Base-by-base conservation (phyloP, 148 eudicot species). In the Talinum fruticosum region DNA sequence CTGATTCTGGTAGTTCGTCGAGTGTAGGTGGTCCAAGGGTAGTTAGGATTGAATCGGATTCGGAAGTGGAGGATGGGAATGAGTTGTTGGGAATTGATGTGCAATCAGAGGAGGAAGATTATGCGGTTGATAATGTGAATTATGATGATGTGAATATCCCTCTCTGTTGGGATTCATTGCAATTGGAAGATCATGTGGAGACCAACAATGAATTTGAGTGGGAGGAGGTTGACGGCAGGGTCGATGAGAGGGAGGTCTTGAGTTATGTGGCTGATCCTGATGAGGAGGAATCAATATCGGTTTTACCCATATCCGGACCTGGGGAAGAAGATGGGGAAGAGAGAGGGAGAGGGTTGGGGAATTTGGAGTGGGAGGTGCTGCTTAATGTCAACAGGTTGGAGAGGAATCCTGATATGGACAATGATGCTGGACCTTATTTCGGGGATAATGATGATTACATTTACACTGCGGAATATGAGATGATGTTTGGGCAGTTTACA, bases 171-270 rank as follows among this genome's bases (percentile, higher is more conserved):
- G 92, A 84, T 69, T 83, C 89, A 8, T 76, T 88, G 26, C 80
- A 79, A 35, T 68, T 86, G 80, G 88, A 85, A 32, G 86, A 87
- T 33, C 66, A 82, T 24, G 80, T 57, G 26, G 86, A 84, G 19
- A 78, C 6, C 15, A 77, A 65, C 80, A 85, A 73, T 61, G 94
- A 90, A 49, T 90, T 87, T 36, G 94, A 90, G 77, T 90, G 94
- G 94, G 94, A 90, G 79, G 91, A 90, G 80, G 89, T 90, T 73
- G 86, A 84, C 79, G 86, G 73, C 29, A 78, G 85, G 80, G 80
- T 84, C 47, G 87, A 84, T 68, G 89, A 86, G 57, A 81, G 87
- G 61, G 90, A 86, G 36, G 82, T 80, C 10, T 66, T 88, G 78
- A 83, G 86, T 76, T 66, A 78, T 19, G 80, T 74, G 54, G 84